Evolutionary conservation across 2,329 filamentous ascomycete genomes (phyloP), one percentile per base, ranked within the genome.

Genomic region (Pseudogymnoascus sp.): DNA sequence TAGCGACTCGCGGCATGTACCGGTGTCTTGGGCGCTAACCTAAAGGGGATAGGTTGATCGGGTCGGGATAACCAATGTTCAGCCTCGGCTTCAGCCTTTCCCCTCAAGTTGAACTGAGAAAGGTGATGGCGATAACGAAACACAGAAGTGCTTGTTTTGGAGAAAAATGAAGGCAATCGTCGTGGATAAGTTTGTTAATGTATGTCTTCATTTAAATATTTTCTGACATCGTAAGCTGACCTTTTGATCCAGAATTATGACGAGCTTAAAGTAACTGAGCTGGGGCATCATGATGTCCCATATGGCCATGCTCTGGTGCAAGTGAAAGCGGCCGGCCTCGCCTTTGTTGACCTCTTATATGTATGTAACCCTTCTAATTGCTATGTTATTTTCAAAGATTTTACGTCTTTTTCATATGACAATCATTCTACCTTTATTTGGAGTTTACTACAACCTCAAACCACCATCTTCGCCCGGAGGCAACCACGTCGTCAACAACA

Each of bases 311-410:
- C 78, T 35, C 67, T 82, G 16, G 72, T 84, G 40, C 75, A 75
- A 62, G 78, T 85, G 61, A 79, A 79, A 1, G 82, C 83, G 64
- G 80, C 80, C 62, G 81, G 82, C 3, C 75, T 84, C 21, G 85
- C 85, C 62, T 84, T 84, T 69, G 82, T 85, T 59, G 84, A 86
- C 68, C 78, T 83, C 7, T 77, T 86, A 56, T 85, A 86, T 69
- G 75, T 77, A 66, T 47, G 23, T 28, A 38, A 56, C 14, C 28
- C n/a, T 63, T 42, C 8, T 7, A 33, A 33, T 56, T 18, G 5
- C 50, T 12, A 33, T 14, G 2, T 10, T n/a, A 12, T 33, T 8
- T 12, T 56, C 25, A 56, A 56, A 56, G 25, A 33, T 25, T 56
- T 56, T 33, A 21, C n/a, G 1, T 56, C 25, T 33, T 28, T 53